Percentiles rank a stretch among this genome's conserved stretches.
These are phyloP conservation scores for Camellia oleifera DNA, from an alignment of 179 eudicot genomes.

Conservation along the genomic window DNA sequence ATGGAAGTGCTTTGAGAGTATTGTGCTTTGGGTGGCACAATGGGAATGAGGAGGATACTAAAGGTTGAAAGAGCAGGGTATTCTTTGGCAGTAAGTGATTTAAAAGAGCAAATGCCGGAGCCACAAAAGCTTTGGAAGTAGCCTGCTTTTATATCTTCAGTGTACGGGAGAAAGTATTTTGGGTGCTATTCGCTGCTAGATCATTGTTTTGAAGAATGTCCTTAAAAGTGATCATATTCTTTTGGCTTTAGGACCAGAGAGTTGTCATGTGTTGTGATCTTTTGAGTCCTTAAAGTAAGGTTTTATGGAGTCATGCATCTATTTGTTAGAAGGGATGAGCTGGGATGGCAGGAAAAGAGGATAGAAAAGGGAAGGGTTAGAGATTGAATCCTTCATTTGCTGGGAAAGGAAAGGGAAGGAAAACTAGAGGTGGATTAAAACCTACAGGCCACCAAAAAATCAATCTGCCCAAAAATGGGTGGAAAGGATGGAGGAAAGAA, in stretches of 20 bases:
- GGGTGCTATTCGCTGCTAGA: neutral
- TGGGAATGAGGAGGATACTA: neutral
- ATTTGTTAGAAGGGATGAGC: neutral
- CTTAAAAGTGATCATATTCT: neutral
- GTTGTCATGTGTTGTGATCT: neutral
- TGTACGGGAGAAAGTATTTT: neutral
- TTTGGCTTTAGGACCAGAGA: neutral
- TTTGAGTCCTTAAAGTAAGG: neutral
- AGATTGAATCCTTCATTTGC: neutral
- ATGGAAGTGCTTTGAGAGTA: neutral
- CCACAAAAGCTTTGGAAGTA: neutral
- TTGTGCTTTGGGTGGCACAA: neutral
- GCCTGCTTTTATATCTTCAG: neutral
- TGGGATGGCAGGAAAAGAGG: neutral
- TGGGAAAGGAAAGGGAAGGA: neutral
- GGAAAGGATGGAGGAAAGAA: neutral
- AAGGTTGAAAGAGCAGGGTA: neutral
- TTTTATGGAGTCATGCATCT: neutral
- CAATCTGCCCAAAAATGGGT: neutral
- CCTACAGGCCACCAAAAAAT: neutral
- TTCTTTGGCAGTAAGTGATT: neutral
- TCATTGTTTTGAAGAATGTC: neutral
- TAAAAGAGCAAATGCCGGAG: neutral
- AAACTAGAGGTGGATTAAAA: neutral
- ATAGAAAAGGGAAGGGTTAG: neutral